These are phyloP conservation scores for Arabidopsis thaliana DNA, from an alignment of 345 rosid genomes.

Conservation along the genomic window TAIR10.1 NC_003071.7:13202001-13202500, in stretches of 20 bases:
- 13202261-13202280: too few species aligned
- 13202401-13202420: background rate
- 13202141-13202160: background rate
- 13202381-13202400: background rate
- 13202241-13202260: too few species aligned
- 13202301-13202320: too few species aligned
- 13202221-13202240: background rate
- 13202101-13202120: conserved; percentile 63
- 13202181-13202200: background rate
- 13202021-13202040: conserved; percentile 88
- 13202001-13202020: conserved; percentile 72
- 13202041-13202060: conserved; percentile 67
- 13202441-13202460: background rate
- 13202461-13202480: conserved; percentile 61
- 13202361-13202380: background rate
- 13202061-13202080: conserved; percentile 34
- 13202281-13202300: too few species aligned
- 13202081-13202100: background rate
- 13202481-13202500: conserved; percentile 91
- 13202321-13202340: too few species aligned
- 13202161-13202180: background rate
- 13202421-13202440: background rate
- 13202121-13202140: conserved; percentile 90
- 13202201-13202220: background rate
- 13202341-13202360: too few species aligned